Evolutionary conservation across 805 yeast species (phyloP), one percentile per base, ranked within the genome.

Genomic region (Wickerhamiella bombiphila): DNA sequence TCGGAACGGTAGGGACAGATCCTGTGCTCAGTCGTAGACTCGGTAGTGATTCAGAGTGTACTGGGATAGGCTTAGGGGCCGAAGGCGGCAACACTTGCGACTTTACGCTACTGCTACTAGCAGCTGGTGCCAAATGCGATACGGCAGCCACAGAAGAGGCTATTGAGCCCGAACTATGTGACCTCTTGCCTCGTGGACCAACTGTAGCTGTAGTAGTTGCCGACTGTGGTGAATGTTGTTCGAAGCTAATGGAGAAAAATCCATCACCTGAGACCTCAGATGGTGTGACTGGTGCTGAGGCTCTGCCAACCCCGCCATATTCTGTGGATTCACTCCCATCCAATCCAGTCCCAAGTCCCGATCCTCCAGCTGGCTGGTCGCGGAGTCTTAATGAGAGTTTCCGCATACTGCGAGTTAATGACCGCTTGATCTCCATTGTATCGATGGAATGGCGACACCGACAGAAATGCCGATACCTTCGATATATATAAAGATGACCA

Each of bases 381-480:
- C 30, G 17, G 15, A 28, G 15, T 28, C 15, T 28, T n/a, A 28
- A 17, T 28, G 30, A 28, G 5, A 28, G 17, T 28, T 19, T 28
- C 9, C 42, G 42, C 38, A 41, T 35, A 5, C 43, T 34, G 18
- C 37, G 39, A 11, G 47, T 36, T 9, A 44, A 22, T 3, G 30
- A 30, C 20, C 47, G 41, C 32, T 44, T 44, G 15, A 44, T 22
- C 29, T 44, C 47, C 44, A 44, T 41, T 18, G 13, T 16, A n/a
- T n/a, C n/a, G n/a, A n/a, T n/a, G n/a, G n/a, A n/a, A n/a, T n/a
- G n/a, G n/a, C n/a, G n/a, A n/a, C n/a, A n/a, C n/a, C n/a, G n/a
- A n/a, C n/a, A n/a, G n/a, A n/a, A n/a, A n/a, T n/a, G n/a, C n/a
- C n/a, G n/a, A n/a, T n/a, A n/a, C n/a, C n/a, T n/a, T n/a, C n/a